Percentiles rank a stretch among this genome's conserved stretches.
These are phyloP conservation scores for Parathielavia hyrcaniae DNA, from an alignment of 495 filamentous ascomycete genomes.

Conservation along the genomic window DNA sequence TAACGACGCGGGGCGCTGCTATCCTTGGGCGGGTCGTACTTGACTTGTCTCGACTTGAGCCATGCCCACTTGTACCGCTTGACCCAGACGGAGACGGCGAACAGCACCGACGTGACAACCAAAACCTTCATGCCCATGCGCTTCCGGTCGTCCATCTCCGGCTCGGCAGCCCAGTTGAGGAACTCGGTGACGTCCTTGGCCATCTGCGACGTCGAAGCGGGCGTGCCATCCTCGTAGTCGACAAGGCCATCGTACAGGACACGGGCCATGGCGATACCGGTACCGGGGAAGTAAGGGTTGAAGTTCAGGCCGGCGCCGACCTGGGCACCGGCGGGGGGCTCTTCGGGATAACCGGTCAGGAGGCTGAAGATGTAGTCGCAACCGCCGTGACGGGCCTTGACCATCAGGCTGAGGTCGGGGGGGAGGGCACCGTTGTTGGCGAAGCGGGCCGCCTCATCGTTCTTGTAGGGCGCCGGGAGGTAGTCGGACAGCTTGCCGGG, in stretches of 20 bases:
- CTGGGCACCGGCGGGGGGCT: constrained; percentile 78
- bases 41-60: constrained; percentile 89
- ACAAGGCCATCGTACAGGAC: constrained; percentile 96
- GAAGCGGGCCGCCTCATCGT: constrained; percentile 96
- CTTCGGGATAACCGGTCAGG: constrained; percentile 97
- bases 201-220: constrained; percentile 95
- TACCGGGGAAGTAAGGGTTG: constrained; percentile 99
- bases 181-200: constrained; percentile 99
- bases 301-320: constrained; percentile 90
- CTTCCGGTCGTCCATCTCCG: constrained; percentile 98
- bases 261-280: constrained; percentile 97
- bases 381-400: constrained; percentile 95
- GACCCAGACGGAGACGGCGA: constrained; percentile 88
- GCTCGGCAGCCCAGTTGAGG: constrained; percentile 97
- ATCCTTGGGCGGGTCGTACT: constrained; percentile 69
- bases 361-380: constrained; percentile 98
- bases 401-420: constrained; percentile 94
- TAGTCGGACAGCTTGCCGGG: constrained; percentile 98
- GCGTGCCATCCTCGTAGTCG: constrained; percentile 96
- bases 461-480: constrained; percentile 90
- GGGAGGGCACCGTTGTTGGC: constrained; percentile 97
- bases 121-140: constrained; percentile 98
- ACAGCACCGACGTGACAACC: constrained; percentile 66
- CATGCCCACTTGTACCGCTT: constrained; percentile 99
- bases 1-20: constrained; percentile 30